A percentile compares a stretch with the other conserved stretches of the same genome.
These are phyloP conservation scores for Fusarium mangiferae DNA, from an alignment of 2,329 filamentous ascomycete species.

Conservation along the genomic window DNA sequence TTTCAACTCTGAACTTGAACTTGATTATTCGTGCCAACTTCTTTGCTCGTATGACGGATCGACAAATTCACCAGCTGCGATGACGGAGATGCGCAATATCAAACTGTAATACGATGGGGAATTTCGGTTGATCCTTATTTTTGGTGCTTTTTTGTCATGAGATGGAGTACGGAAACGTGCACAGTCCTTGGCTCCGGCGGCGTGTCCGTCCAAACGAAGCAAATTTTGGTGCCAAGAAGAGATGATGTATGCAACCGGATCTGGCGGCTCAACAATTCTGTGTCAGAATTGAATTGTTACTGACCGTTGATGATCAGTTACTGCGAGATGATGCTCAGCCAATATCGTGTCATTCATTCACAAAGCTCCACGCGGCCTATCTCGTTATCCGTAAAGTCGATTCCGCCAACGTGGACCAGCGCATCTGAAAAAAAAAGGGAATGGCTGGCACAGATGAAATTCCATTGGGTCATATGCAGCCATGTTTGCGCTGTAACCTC, in stretches of 20 bases:
- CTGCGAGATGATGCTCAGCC: background rate
- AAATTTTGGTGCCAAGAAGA: conserved; percentile 37
- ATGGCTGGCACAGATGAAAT: conserved; percentile 1
- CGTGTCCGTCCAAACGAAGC: conserved; percentile 36
- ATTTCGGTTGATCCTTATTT: conserved; percentile 37
- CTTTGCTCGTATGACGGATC: conserved; percentile 12
- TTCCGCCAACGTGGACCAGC: conserved; percentile 7
- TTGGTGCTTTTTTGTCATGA: conserved; percentile 7
- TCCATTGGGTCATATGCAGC: conserved; percentile 2
- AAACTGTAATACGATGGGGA: conserved; percentile 18
- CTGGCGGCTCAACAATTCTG: conserved; percentile 37
- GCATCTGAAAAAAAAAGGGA: conserved; percentile 8
- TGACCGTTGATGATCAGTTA: conserved; percentile 5
- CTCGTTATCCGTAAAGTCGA: background rate
- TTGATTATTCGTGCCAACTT: background rate
- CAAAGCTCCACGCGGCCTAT: conserved; percentile 22
- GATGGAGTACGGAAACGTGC: conserved; percentile 13
- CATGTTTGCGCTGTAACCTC: conserved; percentile 11
- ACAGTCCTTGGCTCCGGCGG: conserved; percentile 34
- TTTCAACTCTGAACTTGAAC: conserved; percentile 7
- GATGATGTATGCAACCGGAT: conserved; percentile 40
- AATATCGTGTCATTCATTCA: background rate
- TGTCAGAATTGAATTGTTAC: background rate
- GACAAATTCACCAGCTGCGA: background rate
- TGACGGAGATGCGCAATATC: conserved; percentile 2